A percentile compares a stretch with the other conserved stretches of the same genome.
These are phyloP conservation scores for Apiotrichum laibachii DNA, from an alignment of 1,284 basidiomycete genomes.

Conservation along the genomic window DNA sequence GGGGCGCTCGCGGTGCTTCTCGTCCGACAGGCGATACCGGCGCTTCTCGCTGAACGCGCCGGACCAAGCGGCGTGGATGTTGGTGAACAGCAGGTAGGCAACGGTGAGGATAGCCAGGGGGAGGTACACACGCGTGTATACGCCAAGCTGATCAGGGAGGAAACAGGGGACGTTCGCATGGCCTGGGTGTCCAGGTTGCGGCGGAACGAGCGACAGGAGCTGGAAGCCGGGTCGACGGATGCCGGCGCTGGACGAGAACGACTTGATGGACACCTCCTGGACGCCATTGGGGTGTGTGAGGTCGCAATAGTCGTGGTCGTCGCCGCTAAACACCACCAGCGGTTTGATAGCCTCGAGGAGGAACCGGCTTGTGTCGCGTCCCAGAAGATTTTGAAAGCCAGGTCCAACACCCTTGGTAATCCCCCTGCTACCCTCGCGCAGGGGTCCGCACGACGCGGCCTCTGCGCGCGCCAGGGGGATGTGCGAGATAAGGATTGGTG, in stretches of 20 bases:
- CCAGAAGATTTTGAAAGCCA: constrained; percentile 77
- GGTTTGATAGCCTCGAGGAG: constrained; percentile 67
- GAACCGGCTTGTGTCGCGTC: constrained; percentile 67
- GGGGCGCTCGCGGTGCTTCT: constrained; percentile 25
- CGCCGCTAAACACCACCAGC: constrained; percentile 65
- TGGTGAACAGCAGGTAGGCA: constrained; percentile 45
- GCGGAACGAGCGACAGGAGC: constrained; percentile 67
- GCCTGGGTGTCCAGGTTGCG: constrained; percentile 46
- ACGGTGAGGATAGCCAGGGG: constrained; percentile 56
- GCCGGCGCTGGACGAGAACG: constrained; percentile 75
- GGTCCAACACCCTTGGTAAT: constrained; percentile 71
- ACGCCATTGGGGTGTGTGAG: constrained; percentile 58
- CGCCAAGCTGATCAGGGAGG: constrained; percentile 65
- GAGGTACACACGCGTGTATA: constrained; percentile 62
- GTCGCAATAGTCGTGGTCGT: constrained; percentile 87
- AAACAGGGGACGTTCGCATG: constrained; percentile 61
- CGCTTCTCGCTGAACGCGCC: constrained; percentile 4
- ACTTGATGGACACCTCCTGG: constrained; percentile 74
- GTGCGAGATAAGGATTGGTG: constrained; percentile 70
- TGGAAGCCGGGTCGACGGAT: constrained; percentile 78
- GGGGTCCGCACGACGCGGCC: constrained; percentile 66
- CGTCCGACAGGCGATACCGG: neutral
- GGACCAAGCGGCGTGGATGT: constrained; percentile 38
- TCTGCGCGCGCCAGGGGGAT: constrained; percentile 75
- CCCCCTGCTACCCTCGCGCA: constrained; percentile 64